Percentiles rank a stretch among this genome's conserved stretches.
phyloP scores from a whole-genome alignment of 2,329 filamentous ascomycete genomes.

The Penicillium sp. region DNA sequence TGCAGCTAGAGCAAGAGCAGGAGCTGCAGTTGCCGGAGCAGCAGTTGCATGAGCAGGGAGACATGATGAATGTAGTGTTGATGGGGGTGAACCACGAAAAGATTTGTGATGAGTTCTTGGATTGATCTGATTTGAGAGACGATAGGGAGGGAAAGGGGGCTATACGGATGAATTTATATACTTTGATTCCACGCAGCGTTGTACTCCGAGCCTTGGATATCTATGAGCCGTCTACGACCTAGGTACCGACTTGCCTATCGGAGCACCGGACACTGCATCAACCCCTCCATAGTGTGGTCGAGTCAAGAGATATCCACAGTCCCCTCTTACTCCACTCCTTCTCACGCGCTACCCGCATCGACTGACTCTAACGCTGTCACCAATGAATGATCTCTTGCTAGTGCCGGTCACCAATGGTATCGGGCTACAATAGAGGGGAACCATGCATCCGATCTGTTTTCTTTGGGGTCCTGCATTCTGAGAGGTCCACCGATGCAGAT shows the following conservation, averaged over 20 bases:
- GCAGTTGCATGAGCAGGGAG: slow-evolving; percentile 43
- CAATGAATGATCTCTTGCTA: slow-evolving; percentile 8
- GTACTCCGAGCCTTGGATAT: not conserved
- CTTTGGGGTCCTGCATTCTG: slow-evolving; percentile 4
- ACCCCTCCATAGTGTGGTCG: slow-evolving; percentile 20
- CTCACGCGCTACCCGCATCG: slow-evolving; percentile 22
- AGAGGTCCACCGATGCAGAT: slow-evolving; percentile 6
- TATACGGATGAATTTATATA: slow-evolving; percentile 22
- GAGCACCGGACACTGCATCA: not conserved
- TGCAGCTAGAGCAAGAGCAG: slow-evolving; percentile 41
- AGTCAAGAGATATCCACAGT: slow-evolving; percentile 19
- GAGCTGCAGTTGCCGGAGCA: slow-evolving; percentile 38
- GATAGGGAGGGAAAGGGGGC: not conserved
- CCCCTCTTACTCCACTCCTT: slow-evolving; percentile 4
- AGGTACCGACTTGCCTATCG: slow-evolving; percentile 4
- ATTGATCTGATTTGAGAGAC: not conserved
- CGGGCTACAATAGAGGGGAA: not conserved
- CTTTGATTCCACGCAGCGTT: slow-evolving; percentile 1
- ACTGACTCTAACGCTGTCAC: slow-evolving; percentile 14
- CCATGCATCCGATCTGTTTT: slow-evolving; percentile 16
- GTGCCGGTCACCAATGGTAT: not conserved
- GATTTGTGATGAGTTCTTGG: not conserved
- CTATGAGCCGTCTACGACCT: not conserved
- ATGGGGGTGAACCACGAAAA: slow-evolving; percentile 15
- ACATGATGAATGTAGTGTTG: slow-evolving; percentile 33